Evolutionary conservation across 2,329 filamentous ascomycete species (phyloP), one percentile per base, ranked within the genome.

Genomic region (Ceratocystis lukuohia): DNA sequence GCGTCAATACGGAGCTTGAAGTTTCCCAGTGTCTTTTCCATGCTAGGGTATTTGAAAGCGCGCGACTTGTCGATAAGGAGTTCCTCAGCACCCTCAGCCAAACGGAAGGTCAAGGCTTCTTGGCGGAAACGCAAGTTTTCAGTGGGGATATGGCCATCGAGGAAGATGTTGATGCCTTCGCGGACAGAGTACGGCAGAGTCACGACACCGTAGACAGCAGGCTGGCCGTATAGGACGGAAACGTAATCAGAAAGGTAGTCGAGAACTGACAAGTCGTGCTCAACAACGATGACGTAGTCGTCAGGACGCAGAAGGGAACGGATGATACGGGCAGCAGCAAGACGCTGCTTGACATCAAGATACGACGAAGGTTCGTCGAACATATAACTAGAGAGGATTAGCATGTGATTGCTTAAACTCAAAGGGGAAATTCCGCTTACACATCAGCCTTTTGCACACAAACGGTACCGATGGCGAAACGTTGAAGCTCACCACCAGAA

Each of bases 361-460:
- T 96, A 99, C 46, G 94, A 99, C 50, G 93, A 97, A 20, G 95
- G 95, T 80, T 99, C 94, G 77, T 99, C 94, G 73, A 99, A 99
- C 94, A 99, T 97, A 82, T 99, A 99, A 10, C 68, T 69, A 48
- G 1, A 53, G n/a, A 1, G n/a, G 25, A 57, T 67, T 65, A 67
- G 63, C 45, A 67, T 65, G 53, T 61, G 63, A 57, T 22, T 61
- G 17, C 25, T 62, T 28, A 12, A 17, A 6, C 44, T 79, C n/a
- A 30, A 46, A 17, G 10, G n/a, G 17, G 22, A 41, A 59, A 46
- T 57, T 57, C 15, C 8, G 61, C 68, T 67, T 69, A 70, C 66
- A 96, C 91, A 76, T 99, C 94, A 71, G 93, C 93, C 73, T 96
- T 86, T 76, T 97, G 93, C 25, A 97, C 92, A 73, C 92, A 96